These are phyloP conservation scores for Talaromyces sp. DNA, from an alignment of 2,329 filamentous ascomycete species.

Conservation along the genomic window DNA sequence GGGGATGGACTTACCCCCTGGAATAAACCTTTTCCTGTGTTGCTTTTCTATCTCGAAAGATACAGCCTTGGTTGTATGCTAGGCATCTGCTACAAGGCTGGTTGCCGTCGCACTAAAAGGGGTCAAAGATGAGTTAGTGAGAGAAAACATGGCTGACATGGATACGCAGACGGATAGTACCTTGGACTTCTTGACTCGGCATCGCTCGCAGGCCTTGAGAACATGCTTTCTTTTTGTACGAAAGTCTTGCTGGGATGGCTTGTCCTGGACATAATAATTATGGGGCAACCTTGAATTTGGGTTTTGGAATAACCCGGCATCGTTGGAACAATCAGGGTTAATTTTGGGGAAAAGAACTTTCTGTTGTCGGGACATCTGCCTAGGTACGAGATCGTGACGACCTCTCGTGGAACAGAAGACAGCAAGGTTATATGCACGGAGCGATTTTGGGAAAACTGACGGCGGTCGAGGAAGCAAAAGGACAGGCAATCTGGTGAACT, in stretches of 20 bases:
- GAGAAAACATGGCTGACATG: not conserved
- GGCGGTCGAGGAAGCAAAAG: not conserved
- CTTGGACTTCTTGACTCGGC: constrained; percentile 42
- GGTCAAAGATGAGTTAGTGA: not conserved
- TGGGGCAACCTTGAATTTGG: constrained; percentile 26
- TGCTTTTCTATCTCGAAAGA: constrained; percentile 40
- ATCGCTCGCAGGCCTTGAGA: constrained; percentile 41
- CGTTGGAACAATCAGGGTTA: constrained; percentile 13
- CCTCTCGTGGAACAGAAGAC: constrained; percentile 1
- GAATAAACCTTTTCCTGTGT: constrained; percentile 41
- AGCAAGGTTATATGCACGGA: constrained; percentile 4
- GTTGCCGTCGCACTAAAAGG: constrained; percentile 38
- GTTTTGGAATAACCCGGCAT: constrained; percentile 16
- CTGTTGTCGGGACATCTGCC: constrained; percentile 39
- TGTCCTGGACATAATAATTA: constrained; percentile 26
- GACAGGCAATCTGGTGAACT: constrained; percentile 1
- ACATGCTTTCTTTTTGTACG: constrained; percentile 42
- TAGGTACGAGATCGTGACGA: constrained; percentile 13
- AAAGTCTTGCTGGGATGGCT: constrained; percentile 34
- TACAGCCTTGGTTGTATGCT: constrained; percentile 38
- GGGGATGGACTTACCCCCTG: constrained; percentile 27
- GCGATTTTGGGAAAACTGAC: constrained; percentile 2
- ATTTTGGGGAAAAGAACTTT: constrained; percentile 32
- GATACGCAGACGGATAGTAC: constrained; percentile 16
- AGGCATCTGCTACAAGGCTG: constrained; percentile 41